phyloP scores from a whole-genome alignment of 2,329 filamentous ascomycete species.

The Nothophoma quercina region DNA sequence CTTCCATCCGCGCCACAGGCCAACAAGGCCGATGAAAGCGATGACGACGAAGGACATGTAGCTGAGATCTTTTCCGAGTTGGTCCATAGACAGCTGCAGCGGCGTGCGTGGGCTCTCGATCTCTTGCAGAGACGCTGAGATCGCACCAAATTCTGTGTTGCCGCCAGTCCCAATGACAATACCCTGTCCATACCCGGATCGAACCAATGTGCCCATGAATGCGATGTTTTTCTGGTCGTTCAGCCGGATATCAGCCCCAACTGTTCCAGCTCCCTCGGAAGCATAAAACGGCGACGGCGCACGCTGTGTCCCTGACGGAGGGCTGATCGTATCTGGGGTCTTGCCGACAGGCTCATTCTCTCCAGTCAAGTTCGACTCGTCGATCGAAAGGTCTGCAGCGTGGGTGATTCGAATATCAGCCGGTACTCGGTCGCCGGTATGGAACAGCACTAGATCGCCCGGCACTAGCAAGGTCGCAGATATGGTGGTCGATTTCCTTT shows the following conservation, averaged over 20 bases:
- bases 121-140: conserved; percentile 90
- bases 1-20: conserved; percentile 86
- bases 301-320: conserved; percentile 51
- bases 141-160: conserved; percentile 93
- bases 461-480: conserved; percentile 88
- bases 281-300: conserved; percentile 65
- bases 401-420: conserved; percentile 95
- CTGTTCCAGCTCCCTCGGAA: conserved; percentile 65
- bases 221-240: conserved; percentile 89
- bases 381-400: conserved; percentile 88
- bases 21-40: conserved; percentile 88
- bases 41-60: conserved; percentile 97
- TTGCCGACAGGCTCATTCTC: conserved; percentile 94
- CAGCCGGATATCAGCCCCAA: conserved; percentile 70
- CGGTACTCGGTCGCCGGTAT: conserved; percentile 94
- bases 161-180: conserved; percentile 97
- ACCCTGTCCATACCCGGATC: conserved; percentile 92
- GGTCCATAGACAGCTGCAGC: conserved; percentile 94
- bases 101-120: conserved; percentile 96
- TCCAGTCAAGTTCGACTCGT: conserved; percentile 95
- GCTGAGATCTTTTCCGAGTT: conserved; percentile 93
- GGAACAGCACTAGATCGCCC: conserved; percentile 91
- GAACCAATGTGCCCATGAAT: conserved; percentile 96
- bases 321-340: conserved; percentile 67
- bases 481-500: conserved; percentile 81